A percentile compares a stretch with the other conserved stretches of the same genome.
Evolutionary conservation across 257 asterid genomes (phyloP).

Genomic region (Oldenlandia corymbosa): DNA sequence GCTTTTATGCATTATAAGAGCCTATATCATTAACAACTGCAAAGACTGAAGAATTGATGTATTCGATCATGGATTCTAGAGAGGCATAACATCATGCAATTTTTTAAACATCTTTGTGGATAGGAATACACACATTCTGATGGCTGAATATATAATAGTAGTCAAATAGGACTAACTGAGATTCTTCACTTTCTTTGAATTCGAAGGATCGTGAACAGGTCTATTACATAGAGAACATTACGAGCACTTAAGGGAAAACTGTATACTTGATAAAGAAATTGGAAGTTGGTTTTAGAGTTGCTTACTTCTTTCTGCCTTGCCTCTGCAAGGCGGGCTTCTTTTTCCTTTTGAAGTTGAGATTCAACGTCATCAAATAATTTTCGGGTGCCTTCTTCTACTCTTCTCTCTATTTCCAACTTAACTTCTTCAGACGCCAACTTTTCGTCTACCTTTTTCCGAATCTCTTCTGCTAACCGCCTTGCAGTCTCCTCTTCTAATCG

Average conservation of each 20-base stretch:
- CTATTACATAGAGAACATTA: background rate
- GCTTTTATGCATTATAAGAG: background rate
- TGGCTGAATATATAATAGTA: too few species aligned
- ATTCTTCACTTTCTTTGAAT: background rate
- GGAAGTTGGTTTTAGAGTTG: conserved; percentile 12
- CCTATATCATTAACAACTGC: background rate
- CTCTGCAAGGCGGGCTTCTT: conserved; percentile 74
- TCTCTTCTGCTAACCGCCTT: conserved; percentile 77
- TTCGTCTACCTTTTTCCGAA: conserved; percentile 71
- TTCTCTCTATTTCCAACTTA: conserved; percentile 56
- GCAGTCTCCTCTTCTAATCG: conserved; percentile 92
- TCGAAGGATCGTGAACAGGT: background rate
- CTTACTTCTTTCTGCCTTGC: conserved; percentile 89
- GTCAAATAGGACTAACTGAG: too few species aligned
- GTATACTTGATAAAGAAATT: background rate
- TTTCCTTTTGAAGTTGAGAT: conserved; percentile 69
- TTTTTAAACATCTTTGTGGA: background rate
- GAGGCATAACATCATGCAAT: background rate
- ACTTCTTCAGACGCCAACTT: conserved; percentile 70
- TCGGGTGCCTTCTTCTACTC: conserved; percentile 56
- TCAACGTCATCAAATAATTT: conserved; percentile 68
- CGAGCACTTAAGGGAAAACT: background rate
- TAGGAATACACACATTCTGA: background rate
- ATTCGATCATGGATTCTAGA: too few species aligned
- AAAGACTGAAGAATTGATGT: background rate